phyloP scores from a whole-genome alignment of 371 early-diverging fungal genomes.

The Mucor piriformis region DNA sequence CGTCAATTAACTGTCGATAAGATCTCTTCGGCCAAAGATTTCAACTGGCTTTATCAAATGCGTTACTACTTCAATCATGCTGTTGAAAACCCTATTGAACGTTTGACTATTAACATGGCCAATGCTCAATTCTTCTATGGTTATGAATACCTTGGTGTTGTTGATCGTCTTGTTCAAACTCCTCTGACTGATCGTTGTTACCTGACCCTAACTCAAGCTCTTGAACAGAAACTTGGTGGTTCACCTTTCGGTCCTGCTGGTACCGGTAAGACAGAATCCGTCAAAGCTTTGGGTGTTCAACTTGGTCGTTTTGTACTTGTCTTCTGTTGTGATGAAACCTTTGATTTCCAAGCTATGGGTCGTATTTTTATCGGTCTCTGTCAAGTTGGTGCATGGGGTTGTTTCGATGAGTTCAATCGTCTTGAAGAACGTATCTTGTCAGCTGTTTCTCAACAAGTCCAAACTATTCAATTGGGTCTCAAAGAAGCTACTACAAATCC shows the following conservation, averaged over 20 bases:
- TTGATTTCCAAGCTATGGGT: conserved; percentile 99
- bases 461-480: conserved; percentile 95
- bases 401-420: conserved; percentile 99
- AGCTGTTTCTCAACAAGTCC: conserved; percentile 98
- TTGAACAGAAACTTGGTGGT: conserved; percentile 92
- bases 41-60: conserved; percentile 97
- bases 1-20: conserved; percentile 68
- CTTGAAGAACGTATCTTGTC: conserved; percentile 97
- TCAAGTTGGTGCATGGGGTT: conserved; percentile 98
- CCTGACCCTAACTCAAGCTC: conserved; percentile 95
- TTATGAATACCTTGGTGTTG: conserved; percentile 96
- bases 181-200: conserved; percentile 98
- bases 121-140: conserved; percentile 95
- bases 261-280: conserved; percentile 98
- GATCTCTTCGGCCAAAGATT: conserved; percentile 74
- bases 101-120: conserved; percentile 88
- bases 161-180: conserved; percentile 97
- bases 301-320: conserved; percentile 97
- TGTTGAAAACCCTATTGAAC: conserved; percentile 68
- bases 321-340: conserved; percentile 99
- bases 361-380: conserved; percentile 98
- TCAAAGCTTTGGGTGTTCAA: conserved; percentile 96
- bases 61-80: conserved; percentile 86
- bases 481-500: conserved; percentile 67
- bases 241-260: conserved; percentile 98